Base-by-base conservation (phyloP, 2,329 filamentous ascomycete genomes). In the Trichoderma pleuroti region DNA sequence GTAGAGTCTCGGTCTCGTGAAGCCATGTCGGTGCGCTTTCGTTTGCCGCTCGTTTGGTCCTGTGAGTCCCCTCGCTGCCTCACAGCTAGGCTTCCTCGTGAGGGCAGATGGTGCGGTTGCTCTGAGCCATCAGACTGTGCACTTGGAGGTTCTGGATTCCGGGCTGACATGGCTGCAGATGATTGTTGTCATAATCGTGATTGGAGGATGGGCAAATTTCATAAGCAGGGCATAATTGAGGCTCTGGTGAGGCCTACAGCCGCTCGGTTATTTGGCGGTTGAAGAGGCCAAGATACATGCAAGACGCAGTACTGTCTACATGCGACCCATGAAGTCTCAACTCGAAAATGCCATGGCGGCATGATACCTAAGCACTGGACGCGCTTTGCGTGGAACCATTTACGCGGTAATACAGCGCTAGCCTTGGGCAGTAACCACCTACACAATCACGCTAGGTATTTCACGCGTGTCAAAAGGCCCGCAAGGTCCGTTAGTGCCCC, bases 11-110 rank as follows among this genome's bases (percentile, higher is more conserved):
- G n/a, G 11, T 75, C 75, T 16, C 68, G 73, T 4, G 76, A 76
- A 36, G 67, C 71, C 24, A 76, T 77, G 46, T 74, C 74, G 32
- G 72, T 72, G 67, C 80, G 77, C 72, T 81, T 81, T 36, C 79
- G 76, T 70, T 81, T 82, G 5, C 76, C 72, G 0, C 76, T 74
- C 4, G 1, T 75, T 73, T 7, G 73, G 10, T 57, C 72, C 12
- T 75, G 75, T 59, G 70, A 67, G 18, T 71, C 72, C 28, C 74
- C 72, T 62, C 74, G 75, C 65, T 78, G 76, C 54, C 76, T 75
- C 59, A 80, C 73, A 3, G 77, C 68, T 34, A 78, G 61, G 34
- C 60, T 73, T 39, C 73, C 73, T 24, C 70, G 75, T 28, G 75
- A 72, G 2, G 18, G 73, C 60, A 30, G 65, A 62, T 14, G 74